phyloP scores from a whole-genome alignment of 1,284 basidiomycete species.

The Xerocomus nothofagi region DNA sequence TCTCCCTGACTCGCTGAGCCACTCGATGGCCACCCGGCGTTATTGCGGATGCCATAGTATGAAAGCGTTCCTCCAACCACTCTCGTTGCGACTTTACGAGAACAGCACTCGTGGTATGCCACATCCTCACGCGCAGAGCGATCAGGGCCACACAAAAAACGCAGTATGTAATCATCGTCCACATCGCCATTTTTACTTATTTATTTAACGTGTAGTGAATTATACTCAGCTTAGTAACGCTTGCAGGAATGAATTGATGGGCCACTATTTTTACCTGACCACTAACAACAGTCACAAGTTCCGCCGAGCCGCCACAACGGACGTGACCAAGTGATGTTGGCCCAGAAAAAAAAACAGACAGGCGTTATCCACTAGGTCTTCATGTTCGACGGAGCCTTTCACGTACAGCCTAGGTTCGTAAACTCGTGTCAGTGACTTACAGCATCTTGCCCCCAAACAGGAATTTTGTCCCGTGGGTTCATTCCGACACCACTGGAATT shows the following conservation, averaged over 20 bases:
- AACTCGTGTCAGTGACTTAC: constrained; percentile 22
- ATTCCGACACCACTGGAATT: constrained; percentile 14
- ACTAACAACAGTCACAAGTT: not conserved
- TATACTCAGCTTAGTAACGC: constrained; percentile 2
- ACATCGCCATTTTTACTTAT: constrained; percentile 5
- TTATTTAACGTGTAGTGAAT: constrained; percentile 4
- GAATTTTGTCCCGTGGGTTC: constrained; percentile 13
- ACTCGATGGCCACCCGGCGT: constrained; percentile 15
- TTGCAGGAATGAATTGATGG: constrained; percentile 16
- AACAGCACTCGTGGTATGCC: constrained; percentile 9
- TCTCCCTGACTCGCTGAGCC: not conserved
- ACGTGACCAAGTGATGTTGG: not conserved
- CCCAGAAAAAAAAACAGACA: not conserved
- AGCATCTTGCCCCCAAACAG: constrained; percentile 21
- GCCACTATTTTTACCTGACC: constrained; percentile 6
- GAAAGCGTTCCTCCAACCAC: not conserved
- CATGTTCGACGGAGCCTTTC: constrained; percentile 1
- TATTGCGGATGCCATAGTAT: constrained; percentile 26
- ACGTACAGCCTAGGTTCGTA: constrained; percentile 13
- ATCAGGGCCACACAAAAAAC: constrained; percentile 20
- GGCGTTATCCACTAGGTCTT: not conserved
- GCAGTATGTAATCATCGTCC: constrained; percentile 4
- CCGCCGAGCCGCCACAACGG: not conserved
- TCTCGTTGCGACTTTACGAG: constrained; percentile 13
- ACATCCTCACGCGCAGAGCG: constrained; percentile 19